These are phyloP conservation scores for Talaromyces sp. DNA, from an alignment of 2,329 filamentous ascomycete species.

Conservation along the genomic window DNA sequence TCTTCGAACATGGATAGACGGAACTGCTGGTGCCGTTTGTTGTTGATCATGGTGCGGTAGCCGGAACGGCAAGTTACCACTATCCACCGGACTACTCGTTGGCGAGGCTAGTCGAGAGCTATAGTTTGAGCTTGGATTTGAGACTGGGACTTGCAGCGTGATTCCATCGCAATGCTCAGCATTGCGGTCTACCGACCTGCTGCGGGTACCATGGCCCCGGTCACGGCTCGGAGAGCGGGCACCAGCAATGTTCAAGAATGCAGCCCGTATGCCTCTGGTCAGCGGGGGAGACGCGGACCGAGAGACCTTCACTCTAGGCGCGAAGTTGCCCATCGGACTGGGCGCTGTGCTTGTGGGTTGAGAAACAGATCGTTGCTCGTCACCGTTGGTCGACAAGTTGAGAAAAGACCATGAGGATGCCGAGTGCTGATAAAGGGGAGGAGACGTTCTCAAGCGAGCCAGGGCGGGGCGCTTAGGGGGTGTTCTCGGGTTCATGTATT, in stretches of 20 bases:
- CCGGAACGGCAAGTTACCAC: conserved; percentile 15
- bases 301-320: conserved; percentile 24
- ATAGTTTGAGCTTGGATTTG: conserved; percentile 10
- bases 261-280: conserved; percentile 31
- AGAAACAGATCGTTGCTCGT: conserved; percentile 26
- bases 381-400: conserved; percentile 18
- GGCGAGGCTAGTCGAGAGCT: conserved; percentile 11
- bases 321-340: conserved; percentile 18
- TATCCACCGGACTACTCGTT: conserved; percentile 2
- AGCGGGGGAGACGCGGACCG: conserved; percentile 34
- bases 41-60: conserved; percentile 12
- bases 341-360: conserved; percentile 27
- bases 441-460: conserved; percentile 42
- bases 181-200: conserved; percentile 6
- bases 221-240: conserved; percentile 19
- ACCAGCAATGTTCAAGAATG: conserved; percentile 30
- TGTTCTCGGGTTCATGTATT: conserved; percentile 65
- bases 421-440: conserved; percentile 23
- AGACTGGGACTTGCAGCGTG: not conserved
- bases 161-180: not conserved
- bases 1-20: conserved; percentile 33
- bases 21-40: conserved; percentile 15
- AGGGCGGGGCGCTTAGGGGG: conserved; percentile 39
- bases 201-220: not conserved
- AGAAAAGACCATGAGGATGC: conserved; percentile 22